Evolutionary conservation across 1,284 basidiomycete species (phyloP).

Genomic region (Ceratobasidium sp.): DNA sequence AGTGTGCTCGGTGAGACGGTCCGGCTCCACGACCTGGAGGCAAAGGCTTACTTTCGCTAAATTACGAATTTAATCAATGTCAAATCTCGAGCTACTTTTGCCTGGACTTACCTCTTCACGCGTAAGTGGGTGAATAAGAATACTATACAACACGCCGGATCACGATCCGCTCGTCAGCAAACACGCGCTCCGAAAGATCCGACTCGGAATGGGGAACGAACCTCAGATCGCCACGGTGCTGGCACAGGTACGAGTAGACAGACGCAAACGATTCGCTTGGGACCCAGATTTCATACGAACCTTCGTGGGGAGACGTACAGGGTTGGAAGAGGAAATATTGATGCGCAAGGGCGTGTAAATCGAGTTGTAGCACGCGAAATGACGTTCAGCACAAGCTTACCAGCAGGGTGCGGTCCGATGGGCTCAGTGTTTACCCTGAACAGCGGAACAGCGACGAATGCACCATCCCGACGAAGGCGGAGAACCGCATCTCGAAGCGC

Average conservation of each 20-base stretch:
- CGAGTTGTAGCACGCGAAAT: background rate
- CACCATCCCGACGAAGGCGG: conserved; percentile 69
- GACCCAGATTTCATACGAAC: conserved; percentile 79
- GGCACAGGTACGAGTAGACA: conserved; percentile 73
- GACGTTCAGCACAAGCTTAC: conserved; percentile 50
- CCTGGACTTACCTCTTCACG: conserved; percentile 61
- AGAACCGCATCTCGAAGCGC: conserved; percentile 72
- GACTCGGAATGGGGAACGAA: conserved; percentile 45
- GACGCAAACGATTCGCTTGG: conserved; percentile 72
- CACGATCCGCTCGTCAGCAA: background rate
- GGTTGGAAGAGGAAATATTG: background rate
- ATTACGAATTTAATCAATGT: background rate
- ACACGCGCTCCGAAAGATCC: background rate
- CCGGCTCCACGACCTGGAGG: background rate
- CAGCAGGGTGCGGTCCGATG: conserved; percentile 76
- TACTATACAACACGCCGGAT: conserved; percentile 49
- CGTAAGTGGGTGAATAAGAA: conserved; percentile 74
- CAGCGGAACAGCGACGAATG: conserved; percentile 76
- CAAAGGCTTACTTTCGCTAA: conserved; percentile 41
- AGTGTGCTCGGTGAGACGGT: background rate
- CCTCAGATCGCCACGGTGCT: conserved; percentile 72
- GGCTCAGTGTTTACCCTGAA: conserved; percentile 71
- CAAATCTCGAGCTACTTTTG: background rate
- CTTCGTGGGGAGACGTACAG: conserved; percentile 48
- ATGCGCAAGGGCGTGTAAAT: background rate